Evolutionary conservation across 768 basidiomycete genomes (phyloP), one percentile per base, ranked within the genome.

Genomic region (Mycena floridula): DNA sequence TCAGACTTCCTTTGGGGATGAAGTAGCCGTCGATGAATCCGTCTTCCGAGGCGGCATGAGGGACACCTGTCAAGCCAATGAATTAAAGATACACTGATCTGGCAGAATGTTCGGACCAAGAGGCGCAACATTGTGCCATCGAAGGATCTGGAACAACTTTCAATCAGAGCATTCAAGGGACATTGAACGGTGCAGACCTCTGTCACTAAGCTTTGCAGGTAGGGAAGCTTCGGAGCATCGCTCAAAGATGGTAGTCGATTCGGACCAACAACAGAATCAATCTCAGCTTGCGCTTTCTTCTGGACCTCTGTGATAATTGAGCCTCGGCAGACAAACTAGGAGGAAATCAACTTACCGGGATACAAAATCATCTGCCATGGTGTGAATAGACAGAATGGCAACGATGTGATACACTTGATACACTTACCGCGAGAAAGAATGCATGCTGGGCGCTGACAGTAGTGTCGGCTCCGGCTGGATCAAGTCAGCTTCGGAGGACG

Each of bases 241-340:
- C 59, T 55, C 25, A 69, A 53, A 5, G 27, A 61, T 1, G 73
- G 73, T 1, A 70, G 56, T 20, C 72, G 59, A 15, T 63, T 64
- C 5, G 46, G 49, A 1, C 64, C 68, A 44, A 71, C 55, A 3
- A 73, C 65, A 1, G 62, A 44, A 46, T 75, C 74, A 4, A 82
- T 63, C 50, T 81, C 81, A 15, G 61, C 67, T 46, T 77, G 78
- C 0, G 75, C 74, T 48, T 70, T 72, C 49, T 59, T 65, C 54
- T 74, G 71, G 7, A 79, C 72, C 4, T 76, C 72, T 62, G 60
- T 51, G 46, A 55, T 52, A 21, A 48, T 45, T 11, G 44, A 42
- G 39, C 28, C 28, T 9, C 16, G 20, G 8, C 13, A 21, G 42
- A n/a, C 35, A 39, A 23, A 40, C 7, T 42, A 55, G 37, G 25